These are phyloP conservation scores for Endotrypanum monterogeii DNA, from an alignment of 208 protist species.

Conservation along the genomic window DNA sequence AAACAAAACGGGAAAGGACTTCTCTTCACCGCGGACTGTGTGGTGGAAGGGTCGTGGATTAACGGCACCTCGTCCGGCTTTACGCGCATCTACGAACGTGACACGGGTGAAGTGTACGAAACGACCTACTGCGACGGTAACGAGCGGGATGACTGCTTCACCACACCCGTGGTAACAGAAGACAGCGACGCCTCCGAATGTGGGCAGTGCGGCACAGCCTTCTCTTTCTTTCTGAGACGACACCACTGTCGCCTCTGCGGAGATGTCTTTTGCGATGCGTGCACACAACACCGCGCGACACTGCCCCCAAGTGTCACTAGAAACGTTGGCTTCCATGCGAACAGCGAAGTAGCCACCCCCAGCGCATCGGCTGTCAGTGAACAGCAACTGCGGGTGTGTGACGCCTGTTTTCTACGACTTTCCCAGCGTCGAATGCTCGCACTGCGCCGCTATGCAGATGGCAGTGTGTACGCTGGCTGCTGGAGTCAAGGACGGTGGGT, in stretches of 20 bases:
- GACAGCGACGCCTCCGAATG: constrained; percentile 69
- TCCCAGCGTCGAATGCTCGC: constrained; percentile 73
- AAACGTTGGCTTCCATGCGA: constrained; percentile 16
- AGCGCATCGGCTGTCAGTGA: not conserved
- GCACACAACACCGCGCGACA: constrained; percentile 64
- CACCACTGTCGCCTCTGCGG: constrained; percentile 95
- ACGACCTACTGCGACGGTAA: constrained; percentile 76
- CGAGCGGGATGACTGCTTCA: constrained; percentile 88
- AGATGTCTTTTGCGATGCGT: constrained; percentile 89
- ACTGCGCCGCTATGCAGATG: constrained; percentile 58
- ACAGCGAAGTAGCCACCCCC: constrained; percentile 12
- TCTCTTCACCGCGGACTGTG: constrained; percentile 36
- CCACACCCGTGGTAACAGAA: constrained; percentile 60
- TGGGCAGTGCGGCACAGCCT: constrained; percentile 70
- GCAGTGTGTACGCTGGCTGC: constrained; percentile 80
- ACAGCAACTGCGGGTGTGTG: constrained; percentile 68
- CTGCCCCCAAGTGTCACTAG: constrained; percentile 70
- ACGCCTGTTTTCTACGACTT: constrained; percentile 67
- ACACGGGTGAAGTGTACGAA: constrained; percentile 63
- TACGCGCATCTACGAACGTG: constrained; percentile 54
- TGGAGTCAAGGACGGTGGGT: constrained; percentile 78
- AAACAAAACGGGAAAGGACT: constrained; percentile 71
- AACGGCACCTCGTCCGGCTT: constrained; percentile 53
- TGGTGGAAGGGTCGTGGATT: constrained; percentile 65
- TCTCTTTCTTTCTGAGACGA: constrained; percentile 83